These are phyloP conservation scores for Trichosporon faecale DNA, from an alignment of 1,284 basidiomycete genomes.

Conservation along the genomic window DNA sequence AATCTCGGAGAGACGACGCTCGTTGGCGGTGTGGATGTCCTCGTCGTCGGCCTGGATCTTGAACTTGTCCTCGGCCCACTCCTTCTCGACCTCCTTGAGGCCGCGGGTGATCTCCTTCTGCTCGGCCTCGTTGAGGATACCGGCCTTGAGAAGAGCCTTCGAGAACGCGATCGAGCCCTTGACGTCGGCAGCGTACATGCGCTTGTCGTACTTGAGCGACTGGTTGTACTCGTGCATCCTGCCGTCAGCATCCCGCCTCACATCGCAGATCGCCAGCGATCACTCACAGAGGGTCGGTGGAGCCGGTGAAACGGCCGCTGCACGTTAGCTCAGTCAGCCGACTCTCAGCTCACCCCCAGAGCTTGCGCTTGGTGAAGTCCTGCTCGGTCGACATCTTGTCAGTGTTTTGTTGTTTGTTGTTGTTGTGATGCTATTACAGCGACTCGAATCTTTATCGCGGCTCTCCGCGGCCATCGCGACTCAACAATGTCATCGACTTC, in stretches of 20 bases:
- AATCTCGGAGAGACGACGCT: slow-evolving; percentile 86
- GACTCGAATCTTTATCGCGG: neutral
- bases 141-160: slow-evolving; percentile 72
- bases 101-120: slow-evolving; percentile 71
- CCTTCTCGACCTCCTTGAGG: slow-evolving; percentile 70
- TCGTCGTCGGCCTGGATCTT: slow-evolving; percentile 77
- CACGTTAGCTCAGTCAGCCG: slow-evolving; percentile 18
- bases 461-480: neutral
- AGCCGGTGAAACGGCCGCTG: slow-evolving; percentile 27
- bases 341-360: slow-evolving; percentile 48
- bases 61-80: slow-evolving; percentile 84
- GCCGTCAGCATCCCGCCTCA: neutral
- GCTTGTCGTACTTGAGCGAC: slow-evolving; percentile 88
- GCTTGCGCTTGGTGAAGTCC: slow-evolving; percentile 52
- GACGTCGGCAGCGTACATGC: slow-evolving; percentile 90
- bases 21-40: slow-evolving; percentile 99
- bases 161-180: slow-evolving; percentile 93
- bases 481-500: neutral
- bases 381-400: slow-evolving; percentile 30
- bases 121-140: slow-evolving; percentile 76
- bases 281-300: slow-evolving; percentile 68
- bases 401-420: neutral
- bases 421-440: neutral
- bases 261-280: neutral
- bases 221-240: slow-evolving; percentile 97